These are phyloP conservation scores for Hanseniaspora sp. DNA, from an alignment of 1,139 yeast species.

Conservation along the genomic window DNA sequence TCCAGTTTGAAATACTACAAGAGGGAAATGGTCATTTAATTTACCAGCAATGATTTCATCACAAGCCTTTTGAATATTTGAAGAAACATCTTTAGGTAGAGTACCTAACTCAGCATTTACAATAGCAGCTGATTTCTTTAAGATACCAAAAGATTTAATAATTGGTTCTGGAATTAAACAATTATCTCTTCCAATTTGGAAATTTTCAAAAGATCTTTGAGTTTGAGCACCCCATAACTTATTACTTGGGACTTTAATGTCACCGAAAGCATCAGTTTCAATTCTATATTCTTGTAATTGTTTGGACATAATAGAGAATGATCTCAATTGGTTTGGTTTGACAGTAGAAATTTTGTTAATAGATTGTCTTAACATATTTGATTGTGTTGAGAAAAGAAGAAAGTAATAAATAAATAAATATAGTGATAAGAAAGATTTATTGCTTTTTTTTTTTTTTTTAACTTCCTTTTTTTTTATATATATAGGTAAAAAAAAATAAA, in stretches of 20 bases:
- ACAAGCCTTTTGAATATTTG: conserved; percentile 86
- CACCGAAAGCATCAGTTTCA: conserved; percentile 95
- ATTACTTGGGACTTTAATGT: conserved; percentile 73
- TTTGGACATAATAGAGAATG: conserved; percentile 13
- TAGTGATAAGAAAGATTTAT: neutral
- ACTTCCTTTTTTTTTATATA: neutral
- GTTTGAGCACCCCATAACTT: conserved; percentile 98
- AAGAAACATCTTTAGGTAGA: conserved; percentile 70
- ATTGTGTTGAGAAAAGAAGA: neutral
- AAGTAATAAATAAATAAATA: too few relatives aligned
- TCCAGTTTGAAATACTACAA: conserved; percentile 97
- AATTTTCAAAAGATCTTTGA: conserved; percentile 83
- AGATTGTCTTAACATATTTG: neutral
- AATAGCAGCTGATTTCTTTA: conserved; percentile 89
- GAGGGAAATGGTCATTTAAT: conserved; percentile 86
- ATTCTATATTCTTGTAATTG: conserved; percentile 38
- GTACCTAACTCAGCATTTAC: conserved; percentile 75
- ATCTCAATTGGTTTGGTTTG: conserved; percentile 1
- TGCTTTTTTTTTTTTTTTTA: neutral
- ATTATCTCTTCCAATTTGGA: conserved; percentile 86
- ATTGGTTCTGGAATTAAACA: conserved; percentile 89
- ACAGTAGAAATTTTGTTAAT: neutral
- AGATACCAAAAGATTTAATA: conserved; percentile 80
- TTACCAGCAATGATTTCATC: conserved; percentile 89
- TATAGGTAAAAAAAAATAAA: too few relatives aligned